Conservation (phyloP, 192 early-diverging fungal species). For the Thamnidium elegans region DNA sequence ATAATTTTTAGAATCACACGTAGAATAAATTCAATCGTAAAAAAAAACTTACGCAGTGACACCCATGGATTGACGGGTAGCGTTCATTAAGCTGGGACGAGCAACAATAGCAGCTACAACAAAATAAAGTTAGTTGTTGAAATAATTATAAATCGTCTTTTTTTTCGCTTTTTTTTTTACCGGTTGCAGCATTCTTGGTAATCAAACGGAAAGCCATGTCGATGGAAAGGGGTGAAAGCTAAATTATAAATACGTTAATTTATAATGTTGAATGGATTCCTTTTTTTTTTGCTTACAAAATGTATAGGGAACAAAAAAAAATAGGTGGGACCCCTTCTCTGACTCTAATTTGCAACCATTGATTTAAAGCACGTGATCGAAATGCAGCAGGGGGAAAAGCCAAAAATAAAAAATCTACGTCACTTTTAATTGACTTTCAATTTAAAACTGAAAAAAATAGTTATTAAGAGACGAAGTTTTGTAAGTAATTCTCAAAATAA, state of each 20-base stretch:
- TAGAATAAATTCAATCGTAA: background rate
- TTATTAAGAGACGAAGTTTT: no score
- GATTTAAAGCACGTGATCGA: background rate
- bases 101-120: slow-evolving; percentile 24
- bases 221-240: background rate
- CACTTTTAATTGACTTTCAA: background rate
- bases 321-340: slow-evolving; percentile 8
- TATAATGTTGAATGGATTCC: background rate
- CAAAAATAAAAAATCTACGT: background rate
- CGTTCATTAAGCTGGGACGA: slow-evolving; percentile 29
- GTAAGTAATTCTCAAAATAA: background rate
- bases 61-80: slow-evolving; percentile 32
- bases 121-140: background rate
- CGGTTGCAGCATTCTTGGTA: slow-evolving; percentile 35
- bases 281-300: slow-evolving; percentile 8
- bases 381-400: background rate
- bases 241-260: background rate
- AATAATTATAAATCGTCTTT: no score
- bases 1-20: background rate
- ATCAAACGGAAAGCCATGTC: slow-evolving; percentile 38
- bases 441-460: no score
- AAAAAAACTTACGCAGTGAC: slow-evolving; percentile 26
- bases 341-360: background rate
- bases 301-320: slow-evolving; percentile 8
- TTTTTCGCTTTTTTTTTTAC: slow-evolving; percentile 12